Percentiles rank a stretch among this genome's conserved stretches.
These are phyloP conservation scores for Barnettozyma populi DNA, from an alignment of 805 yeast species.

Conservation along the genomic window DNA sequence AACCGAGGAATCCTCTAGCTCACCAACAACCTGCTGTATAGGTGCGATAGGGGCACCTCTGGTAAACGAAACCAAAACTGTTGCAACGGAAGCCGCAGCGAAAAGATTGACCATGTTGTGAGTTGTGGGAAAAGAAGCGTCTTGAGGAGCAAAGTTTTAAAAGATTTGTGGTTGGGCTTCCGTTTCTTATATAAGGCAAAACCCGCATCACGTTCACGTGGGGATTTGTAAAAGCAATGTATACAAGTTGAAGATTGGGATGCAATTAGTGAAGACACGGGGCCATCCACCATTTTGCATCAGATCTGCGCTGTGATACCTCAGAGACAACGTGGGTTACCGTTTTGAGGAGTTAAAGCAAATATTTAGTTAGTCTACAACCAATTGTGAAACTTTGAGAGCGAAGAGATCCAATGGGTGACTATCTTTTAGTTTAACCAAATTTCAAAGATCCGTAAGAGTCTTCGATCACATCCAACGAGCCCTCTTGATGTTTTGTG, in stretches of 20 bases:
- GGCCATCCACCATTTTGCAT: neutral
- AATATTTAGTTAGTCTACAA: too few relatives aligned
- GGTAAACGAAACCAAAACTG: constrained; percentile 1
- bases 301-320: neutral
- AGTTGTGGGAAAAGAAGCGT: neutral
- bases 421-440: too few relatives aligned
- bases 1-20: constrained; percentile 11
- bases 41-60: constrained; percentile 11
- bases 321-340: neutral
- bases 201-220: too few relatives aligned
- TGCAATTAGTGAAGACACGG: neutral
- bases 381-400: too few relatives aligned
- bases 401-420: too few relatives aligned
- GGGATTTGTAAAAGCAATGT: neutral
- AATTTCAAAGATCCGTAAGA: too few relatives aligned
- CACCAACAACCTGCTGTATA: constrained; percentile 16
- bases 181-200: too few relatives aligned
- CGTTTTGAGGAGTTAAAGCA: neutral
- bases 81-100: neutral
- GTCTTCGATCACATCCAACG: too few relatives aligned
- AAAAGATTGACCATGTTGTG: neutral
- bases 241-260: neutral
- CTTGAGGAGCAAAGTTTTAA: neutral
- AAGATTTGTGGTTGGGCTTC: neutral
- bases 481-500: neutral